Base-by-base conservation (phyloP, 176 grass and related monocot species). In the Eragrostis nindensis region DNA sequence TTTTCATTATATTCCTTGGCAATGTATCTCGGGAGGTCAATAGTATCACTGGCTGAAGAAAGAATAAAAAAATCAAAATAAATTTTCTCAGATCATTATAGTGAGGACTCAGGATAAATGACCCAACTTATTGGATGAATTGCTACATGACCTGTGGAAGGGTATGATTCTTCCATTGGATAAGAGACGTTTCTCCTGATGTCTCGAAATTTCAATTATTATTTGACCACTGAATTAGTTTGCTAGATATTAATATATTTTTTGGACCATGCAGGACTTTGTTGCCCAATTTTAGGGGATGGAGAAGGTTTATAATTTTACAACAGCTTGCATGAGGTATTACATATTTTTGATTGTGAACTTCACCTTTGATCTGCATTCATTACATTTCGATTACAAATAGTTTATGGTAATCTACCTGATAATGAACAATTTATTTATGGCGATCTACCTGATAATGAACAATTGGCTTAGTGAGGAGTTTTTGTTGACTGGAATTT, bases 261-360 rank as follows among this genome's bases (percentile, higher is more conserved):
- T 2, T 43, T 61, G 56, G n/a, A 53, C 24, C 41, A 73, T 90
- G 60, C 88, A 86, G 88, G 68, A 82, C 60, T 86, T 86, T 26
- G 77, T 86, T 78, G 59, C 73, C 83, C 83, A 90, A 62, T 74
- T 90, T 90, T 90, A 90, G 78, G 15, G 73, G 88, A 86, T 62
- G 79, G 42, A 25, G 88, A 78, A 86, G 83, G 42, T 43, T 59
- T 84, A 71, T 41, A 7, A 74, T 69, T 79, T 80, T 61, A 18
- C 67, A 47, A 18, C 50, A 85, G 66, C n/a, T n/a, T n/a, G n/a
- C 43, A 39, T 67, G 68, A 90, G 88, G 88, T 90, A 86, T 77
- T 26, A 63, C 26, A 43, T 0, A 29, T 32, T 74, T 83, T 72
- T 32, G 46, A 16, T 73, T 50, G 11, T 48, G 17, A 45, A 50